Conservation (phyloP, 805 yeast species). For the Dipodascopsis uninucleata region DNA sequence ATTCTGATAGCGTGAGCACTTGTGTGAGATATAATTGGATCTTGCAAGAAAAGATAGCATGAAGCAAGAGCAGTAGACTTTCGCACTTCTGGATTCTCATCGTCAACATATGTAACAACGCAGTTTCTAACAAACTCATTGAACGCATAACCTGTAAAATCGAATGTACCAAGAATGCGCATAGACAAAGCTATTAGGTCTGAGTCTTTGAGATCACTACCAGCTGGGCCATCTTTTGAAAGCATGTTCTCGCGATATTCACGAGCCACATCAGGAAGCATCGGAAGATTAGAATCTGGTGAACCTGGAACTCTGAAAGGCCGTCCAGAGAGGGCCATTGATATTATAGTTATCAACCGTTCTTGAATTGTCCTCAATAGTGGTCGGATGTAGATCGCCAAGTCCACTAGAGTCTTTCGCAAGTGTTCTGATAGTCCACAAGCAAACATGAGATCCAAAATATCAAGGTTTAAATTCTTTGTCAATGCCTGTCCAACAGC, state of each 20-base stretch:
- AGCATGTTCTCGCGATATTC: constrained; percentile 74
- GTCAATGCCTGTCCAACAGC: constrained; percentile 94
- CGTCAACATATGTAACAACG: constrained; percentile 78
- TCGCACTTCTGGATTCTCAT: constrained; percentile 72
- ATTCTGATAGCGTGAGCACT: constrained; percentile 77
- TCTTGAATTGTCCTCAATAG: constrained; percentile 68
- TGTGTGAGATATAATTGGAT: constrained; percentile 79
- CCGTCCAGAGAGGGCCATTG: constrained; percentile 75
- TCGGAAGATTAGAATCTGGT: constrained; percentile 53
- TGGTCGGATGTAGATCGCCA: constrained; percentile 74
- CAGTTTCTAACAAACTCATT: constrained; percentile 86
- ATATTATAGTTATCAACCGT: constrained; percentile 64
- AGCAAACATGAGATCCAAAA: constrained; percentile 71
- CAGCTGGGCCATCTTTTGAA: constrained; percentile 58
- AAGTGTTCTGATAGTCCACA: constrained; percentile 83
- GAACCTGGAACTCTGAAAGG: constrained; percentile 82
- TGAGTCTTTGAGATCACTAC: constrained; percentile 46
- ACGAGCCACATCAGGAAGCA: constrained; percentile 53
- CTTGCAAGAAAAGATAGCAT: constrained; percentile 67
- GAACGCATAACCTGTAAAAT: constrained; percentile 69
- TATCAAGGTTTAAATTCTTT: constrained; percentile 77
- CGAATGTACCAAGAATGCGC: constrained; percentile 68
- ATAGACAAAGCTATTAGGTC: constrained; percentile 70
- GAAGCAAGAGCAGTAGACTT: constrained; percentile 82
- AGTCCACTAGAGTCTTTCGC: constrained; percentile 66